Evolutionary conservation across 108 stramenopile genomes (phyloP).

Genomic region (Fistulifera solaris): DNA sequence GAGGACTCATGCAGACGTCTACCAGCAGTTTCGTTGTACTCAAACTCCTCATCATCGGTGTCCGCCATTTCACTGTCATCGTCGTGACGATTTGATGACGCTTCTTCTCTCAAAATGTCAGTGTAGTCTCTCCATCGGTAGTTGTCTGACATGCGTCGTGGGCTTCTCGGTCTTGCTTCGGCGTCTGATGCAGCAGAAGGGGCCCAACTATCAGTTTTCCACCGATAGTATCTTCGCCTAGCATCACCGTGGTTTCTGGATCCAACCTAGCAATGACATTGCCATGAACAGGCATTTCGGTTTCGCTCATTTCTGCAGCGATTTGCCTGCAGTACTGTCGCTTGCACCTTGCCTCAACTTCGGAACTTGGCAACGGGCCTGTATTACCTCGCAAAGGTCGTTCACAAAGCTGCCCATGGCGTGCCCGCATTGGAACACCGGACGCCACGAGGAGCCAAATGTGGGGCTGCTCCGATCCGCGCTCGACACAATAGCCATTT

Average conservation of each 20-base stretch:
- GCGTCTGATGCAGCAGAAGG: conserved; percentile 1
- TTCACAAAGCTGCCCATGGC: conserved; percentile 30
- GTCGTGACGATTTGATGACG: conserved; percentile 11
- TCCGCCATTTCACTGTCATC: conserved; percentile 43
- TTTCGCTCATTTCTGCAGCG: conserved; percentile 3
- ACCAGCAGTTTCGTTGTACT: conserved; percentile 15
- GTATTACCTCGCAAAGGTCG: conserved; percentile 25
- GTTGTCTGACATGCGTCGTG: conserved; percentile 35
- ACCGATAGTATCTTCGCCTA: conserved; percentile 5
- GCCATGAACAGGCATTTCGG: neutral
- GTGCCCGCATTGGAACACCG: conserved; percentile 60
- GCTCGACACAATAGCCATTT: conserved; percentile 75
- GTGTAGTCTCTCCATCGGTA: conserved; percentile 51
- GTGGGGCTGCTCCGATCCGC: conserved; percentile 74
- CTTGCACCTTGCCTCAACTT: neutral
- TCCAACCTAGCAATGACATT: neutral
- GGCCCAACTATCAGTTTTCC: neutral
- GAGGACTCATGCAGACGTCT: neutral
- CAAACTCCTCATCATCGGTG: conserved; percentile 54
- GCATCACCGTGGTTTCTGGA: conserved; percentile 4
- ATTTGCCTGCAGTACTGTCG: too few species aligned
- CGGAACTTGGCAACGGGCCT: conserved; percentile 50
- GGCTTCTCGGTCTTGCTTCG: too few species aligned
- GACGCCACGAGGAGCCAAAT: conserved; percentile 66
- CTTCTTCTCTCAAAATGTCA: conserved; percentile 32